phyloP scores from a whole-genome alignment of 805 yeast genomes.

The Kazachstania viticola region DNA sequence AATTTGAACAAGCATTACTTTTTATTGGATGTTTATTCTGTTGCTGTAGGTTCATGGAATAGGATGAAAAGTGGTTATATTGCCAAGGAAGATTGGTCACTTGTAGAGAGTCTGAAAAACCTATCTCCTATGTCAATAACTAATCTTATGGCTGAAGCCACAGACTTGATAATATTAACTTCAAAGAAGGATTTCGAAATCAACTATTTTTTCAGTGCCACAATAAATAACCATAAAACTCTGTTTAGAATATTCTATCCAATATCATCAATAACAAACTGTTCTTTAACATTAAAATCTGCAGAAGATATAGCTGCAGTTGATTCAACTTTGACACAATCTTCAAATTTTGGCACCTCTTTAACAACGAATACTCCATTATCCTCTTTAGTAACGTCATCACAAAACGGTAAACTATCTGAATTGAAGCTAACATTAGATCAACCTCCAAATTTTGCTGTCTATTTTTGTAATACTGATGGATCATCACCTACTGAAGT shows the following conservation, averaged over 20 bases:
- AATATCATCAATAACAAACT: slow-evolving; percentile 43
- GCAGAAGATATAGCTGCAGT: slow-evolving; percentile 15
- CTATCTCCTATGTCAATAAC: slow-evolving; percentile 58
- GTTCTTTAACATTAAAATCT: slow-evolving; percentile 42
- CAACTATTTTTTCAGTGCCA: slow-evolving; percentile 69
- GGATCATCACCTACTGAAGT: slow-evolving; percentile 25
- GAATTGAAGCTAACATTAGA: slow-evolving; percentile 41
- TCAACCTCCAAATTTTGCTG: slow-evolving; percentile 69
- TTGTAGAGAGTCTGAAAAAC: slow-evolving; percentile 40
- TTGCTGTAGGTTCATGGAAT: slow-evolving; percentile 75
- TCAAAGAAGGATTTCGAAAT: slow-evolving; percentile 62
- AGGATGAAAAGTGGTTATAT: slow-evolving; percentile 55
- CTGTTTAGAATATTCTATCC: slow-evolving; percentile 67
- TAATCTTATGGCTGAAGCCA: slow-evolving; percentile 47
- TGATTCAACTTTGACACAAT: slow-evolving; percentile 1
- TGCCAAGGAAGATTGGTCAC: slow-evolving; percentile 25
- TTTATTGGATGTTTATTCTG: slow-evolving; percentile 54
- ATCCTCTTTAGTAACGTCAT: slow-evolving; percentile 10
- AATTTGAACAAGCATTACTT: slow-evolving; percentile 54
- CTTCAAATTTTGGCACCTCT: background rate
- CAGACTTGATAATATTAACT: slow-evolving; percentile 60
- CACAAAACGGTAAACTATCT: slow-evolving; percentile 2
- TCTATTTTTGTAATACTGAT: slow-evolving; percentile 47
- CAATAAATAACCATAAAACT: slow-evolving; percentile 54
- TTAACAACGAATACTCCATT: slow-evolving; percentile 10